These are phyloP conservation scores for Andrographis paniculata DNA, from an alignment of 305 asterid genomes.

Conservation along the genomic window DNA sequence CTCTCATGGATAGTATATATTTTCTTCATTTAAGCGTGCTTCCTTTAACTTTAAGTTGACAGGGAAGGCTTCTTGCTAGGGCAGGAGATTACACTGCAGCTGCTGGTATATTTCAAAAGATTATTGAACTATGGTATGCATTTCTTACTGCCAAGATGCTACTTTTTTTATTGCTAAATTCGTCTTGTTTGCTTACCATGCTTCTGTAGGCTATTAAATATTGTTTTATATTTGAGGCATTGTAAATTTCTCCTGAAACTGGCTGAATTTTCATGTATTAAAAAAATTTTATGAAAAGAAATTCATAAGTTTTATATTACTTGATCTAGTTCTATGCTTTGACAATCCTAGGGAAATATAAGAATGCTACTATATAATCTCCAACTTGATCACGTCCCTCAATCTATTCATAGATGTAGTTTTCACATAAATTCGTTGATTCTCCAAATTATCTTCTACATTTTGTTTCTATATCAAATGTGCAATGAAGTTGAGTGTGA, in stretches of 20 bases:
- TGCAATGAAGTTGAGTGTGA: neutral
- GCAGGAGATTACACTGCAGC: constrained; percentile 87
- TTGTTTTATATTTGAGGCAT: constrained; percentile 13
- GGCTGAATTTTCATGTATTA: constrained; percentile 1
- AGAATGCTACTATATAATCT: neutral
- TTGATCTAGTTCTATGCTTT: too few relatives aligned
- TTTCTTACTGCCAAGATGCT: constrained; percentile 17
- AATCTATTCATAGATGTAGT: too few relatives aligned
- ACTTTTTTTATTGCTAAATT: neutral
- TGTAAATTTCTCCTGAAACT: constrained; percentile 3
- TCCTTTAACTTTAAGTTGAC: constrained; percentile 90
- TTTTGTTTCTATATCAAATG: neutral
- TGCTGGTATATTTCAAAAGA: constrained; percentile 65
- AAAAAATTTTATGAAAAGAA: neutral
- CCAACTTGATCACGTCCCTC: neutral
- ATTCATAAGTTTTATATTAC: too few relatives aligned
- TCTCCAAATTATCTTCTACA: too few relatives aligned
- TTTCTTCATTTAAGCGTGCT: constrained; percentile 41
- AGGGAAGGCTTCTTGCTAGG: constrained; percentile 98
- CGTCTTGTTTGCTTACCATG: constrained; percentile 12
- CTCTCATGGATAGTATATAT: constrained; percentile 11
- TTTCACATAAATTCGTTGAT: too few relatives aligned
- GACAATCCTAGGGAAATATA: neutral
- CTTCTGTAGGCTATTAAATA: neutral
- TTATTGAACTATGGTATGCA: constrained; percentile 74